These are phyloP conservation scores for Cornus kousa DNA, from an alignment of 148 eudicot species.

Conservation along the genomic window DNA sequence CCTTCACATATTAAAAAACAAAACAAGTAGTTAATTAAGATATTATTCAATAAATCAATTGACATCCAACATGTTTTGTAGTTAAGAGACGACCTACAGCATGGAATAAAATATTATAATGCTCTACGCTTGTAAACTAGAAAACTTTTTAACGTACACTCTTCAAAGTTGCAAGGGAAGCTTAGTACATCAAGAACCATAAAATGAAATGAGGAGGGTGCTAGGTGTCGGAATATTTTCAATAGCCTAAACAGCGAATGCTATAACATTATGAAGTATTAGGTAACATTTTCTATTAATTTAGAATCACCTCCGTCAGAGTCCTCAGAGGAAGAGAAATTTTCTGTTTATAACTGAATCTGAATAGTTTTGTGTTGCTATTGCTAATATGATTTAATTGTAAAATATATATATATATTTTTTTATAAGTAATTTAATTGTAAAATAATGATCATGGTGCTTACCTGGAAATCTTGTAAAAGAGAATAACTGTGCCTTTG, in stretches of 20 bases:
- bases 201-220: background rate
- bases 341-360: background rate
- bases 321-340: background rate
- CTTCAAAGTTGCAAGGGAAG: background rate
- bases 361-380: background rate
- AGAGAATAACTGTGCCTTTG: constrained; percentile 45
- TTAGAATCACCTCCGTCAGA: background rate
- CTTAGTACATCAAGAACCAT: background rate
- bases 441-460: background rate
- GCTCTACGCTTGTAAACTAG: background rate
- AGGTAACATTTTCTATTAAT: background rate
- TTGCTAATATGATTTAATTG: background rate
- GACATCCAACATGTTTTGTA: too few relatives aligned
- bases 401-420: background rate
- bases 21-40: background rate
- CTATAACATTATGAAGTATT: background rate
- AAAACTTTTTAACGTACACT: too few relatives aligned
- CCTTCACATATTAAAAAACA: too few relatives aligned
- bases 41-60: too few relatives aligned
- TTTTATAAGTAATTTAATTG: background rate
- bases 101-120: too few relatives aligned
- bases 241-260: background rate
- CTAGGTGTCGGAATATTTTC: background rate
- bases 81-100: too few relatives aligned
- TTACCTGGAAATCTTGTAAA: constrained; percentile 57